These are phyloP conservation scores for Colletotrichum melonis DNA, from an alignment of 2,329 filamentous ascomycete genomes.

Conservation along the genomic window DNA sequence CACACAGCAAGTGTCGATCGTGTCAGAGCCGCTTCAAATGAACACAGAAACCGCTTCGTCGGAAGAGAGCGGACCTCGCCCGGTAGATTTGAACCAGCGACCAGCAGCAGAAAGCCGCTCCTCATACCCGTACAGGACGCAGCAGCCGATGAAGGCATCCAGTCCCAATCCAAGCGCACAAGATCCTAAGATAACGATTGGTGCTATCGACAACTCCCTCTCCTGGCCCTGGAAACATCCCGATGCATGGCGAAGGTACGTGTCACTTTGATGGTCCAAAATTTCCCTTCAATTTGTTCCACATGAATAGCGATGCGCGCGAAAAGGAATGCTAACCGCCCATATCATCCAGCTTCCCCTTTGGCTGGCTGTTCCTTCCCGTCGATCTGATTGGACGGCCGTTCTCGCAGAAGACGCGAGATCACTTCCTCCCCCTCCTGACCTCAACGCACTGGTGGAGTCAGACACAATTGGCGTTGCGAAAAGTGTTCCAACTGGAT, in stretches of 20 bases:
- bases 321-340: constrained; percentile 9
- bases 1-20: constrained; percentile 84
- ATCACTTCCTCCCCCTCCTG: constrained; percentile 94
- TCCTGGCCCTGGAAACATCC: constrained; percentile 99
- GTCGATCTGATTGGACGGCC: constrained; percentile 96
- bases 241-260: constrained; percentile 79
- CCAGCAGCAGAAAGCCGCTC: constrained; percentile 52
- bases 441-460: constrained; percentile 98
- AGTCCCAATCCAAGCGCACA: constrained; percentile 56
- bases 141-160: constrained; percentile 87
- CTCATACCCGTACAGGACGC: constrained; percentile 77
- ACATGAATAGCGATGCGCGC: not conserved
- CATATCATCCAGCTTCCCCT: constrained; percentile 80
- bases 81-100: constrained; percentile 64
- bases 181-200: constrained; percentile 77
- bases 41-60: constrained; percentile 64
- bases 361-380: constrained; percentile 97
- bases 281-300: not conserved
- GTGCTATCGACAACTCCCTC: constrained; percentile 96
- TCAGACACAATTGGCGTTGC: constrained; percentile 88
- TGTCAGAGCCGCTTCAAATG: constrained; percentile 81
- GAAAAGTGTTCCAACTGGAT: constrained; percentile 90
- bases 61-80: constrained; percentile 68
- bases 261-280: not conserved
- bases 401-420: constrained; percentile 92